These are phyloP conservation scores for Gigaspora rosea DNA, from an alignment of 192 early-diverging fungal genomes.

Conservation along the genomic window DNA sequence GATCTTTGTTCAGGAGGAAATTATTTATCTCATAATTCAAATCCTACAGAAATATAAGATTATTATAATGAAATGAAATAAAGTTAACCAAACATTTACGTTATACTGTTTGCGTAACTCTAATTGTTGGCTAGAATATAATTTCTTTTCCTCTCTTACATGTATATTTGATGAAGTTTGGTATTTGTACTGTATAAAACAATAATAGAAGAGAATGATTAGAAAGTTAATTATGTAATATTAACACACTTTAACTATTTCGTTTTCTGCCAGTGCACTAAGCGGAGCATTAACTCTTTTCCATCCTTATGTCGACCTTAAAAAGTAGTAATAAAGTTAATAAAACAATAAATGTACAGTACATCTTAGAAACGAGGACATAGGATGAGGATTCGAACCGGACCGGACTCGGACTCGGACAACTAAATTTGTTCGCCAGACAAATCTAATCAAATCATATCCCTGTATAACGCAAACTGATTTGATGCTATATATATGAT, in stretches of 20 bases:
- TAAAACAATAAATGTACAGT: no score
- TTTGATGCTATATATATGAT: no score
- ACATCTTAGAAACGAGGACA: no score
- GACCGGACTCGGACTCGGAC: no score
- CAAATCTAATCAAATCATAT: no score
- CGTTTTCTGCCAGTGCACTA: neutral
- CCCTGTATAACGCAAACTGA: no score
- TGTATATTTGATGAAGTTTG: constrained; percentile 23
- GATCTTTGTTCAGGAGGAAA: no score
- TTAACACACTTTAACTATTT: neutral
- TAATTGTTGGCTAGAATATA: constrained; percentile 12
- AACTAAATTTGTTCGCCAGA: no score
- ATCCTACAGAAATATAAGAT: no score
- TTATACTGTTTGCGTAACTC: neutral
- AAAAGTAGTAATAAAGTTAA: neutral
- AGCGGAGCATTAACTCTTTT: neutral
- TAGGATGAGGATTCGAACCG: no score
- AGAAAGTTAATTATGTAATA: neutral
- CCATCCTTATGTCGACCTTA: neutral
- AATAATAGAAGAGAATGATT: constrained; percentile 2
- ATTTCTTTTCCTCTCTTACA: constrained; percentile 22
- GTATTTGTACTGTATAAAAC: constrained; percentile 24
- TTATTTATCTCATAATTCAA: no score
- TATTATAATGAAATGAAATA: no score
- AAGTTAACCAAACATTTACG: constrained; percentile 1